A percentile compares a stretch with the other conserved stretches of the same genome.
Evolutionary conservation across 257 asterid genomes (phyloP).

Genomic region (Solanum clarkiae): DNA sequence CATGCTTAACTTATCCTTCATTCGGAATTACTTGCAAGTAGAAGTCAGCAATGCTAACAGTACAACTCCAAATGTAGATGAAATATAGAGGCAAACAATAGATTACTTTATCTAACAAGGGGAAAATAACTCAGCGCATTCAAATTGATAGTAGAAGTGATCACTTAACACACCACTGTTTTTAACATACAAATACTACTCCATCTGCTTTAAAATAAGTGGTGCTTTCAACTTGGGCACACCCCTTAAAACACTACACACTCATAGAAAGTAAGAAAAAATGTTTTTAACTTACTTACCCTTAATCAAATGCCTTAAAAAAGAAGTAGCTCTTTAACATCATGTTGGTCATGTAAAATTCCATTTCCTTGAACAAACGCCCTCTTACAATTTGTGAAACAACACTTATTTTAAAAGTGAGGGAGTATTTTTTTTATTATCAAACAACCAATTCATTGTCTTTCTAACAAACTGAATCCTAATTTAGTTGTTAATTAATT

Average conservation of each 20-base stretch:
- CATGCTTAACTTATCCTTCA: neutral
- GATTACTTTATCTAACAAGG: neutral
- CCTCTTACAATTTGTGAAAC: too few relatives aligned
- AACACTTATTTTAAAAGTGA: too few relatives aligned
- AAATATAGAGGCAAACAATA: neutral
- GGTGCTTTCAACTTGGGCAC: too few relatives aligned
- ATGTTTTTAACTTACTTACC: too few relatives aligned
- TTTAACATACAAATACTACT: neutral
- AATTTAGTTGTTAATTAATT: neutral
- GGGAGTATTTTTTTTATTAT: neutral
- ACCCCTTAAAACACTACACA: too few relatives aligned
- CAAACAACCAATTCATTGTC: neutral
- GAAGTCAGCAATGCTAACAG: neutral
- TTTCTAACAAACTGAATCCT: neutral
- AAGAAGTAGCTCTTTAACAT: too few relatives aligned
- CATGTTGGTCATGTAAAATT: too few relatives aligned
- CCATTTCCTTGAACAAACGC: too few relatives aligned
- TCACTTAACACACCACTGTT: neutral
- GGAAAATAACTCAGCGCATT: neutral
- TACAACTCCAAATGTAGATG: neutral
- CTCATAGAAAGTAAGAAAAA: too few relatives aligned
- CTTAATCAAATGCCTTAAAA: too few relatives aligned
- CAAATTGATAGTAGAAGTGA: neutral
- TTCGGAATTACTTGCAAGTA: neutral
- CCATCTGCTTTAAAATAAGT: too few relatives aligned